phyloP scores from a whole-genome alignment of 2,329 filamentous ascomycete species.

The Zymoseptoria tritici region DNA sequence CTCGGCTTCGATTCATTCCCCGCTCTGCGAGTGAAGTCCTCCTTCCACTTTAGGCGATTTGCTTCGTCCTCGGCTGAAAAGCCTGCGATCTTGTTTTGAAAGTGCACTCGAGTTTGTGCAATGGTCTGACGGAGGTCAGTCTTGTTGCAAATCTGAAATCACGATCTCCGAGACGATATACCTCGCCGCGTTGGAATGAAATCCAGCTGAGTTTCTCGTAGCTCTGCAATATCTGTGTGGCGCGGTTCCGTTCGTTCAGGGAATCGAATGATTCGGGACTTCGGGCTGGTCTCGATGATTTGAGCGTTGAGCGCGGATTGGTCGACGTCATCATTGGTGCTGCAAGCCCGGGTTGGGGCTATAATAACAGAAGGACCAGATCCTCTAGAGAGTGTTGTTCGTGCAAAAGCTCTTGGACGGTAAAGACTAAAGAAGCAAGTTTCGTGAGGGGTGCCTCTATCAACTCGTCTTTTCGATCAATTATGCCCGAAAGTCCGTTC shows the following conservation, averaged over 20 bases:
- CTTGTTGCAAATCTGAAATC: background rate
- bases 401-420: background rate
- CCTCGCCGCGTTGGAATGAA: conserved; percentile 22
- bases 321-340: background rate
- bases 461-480: background rate
- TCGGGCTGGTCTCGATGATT: background rate
- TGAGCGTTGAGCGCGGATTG: background rate
- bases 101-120: conserved; percentile 27
- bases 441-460: background rate
- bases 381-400: background rate
- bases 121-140: conserved; percentile 19
- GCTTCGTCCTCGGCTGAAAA: conserved; percentile 19
- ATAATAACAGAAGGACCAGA: background rate
- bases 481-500: background rate
- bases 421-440: background rate
- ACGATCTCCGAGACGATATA: background rate
- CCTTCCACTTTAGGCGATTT: conserved; percentile 17
- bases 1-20: conserved; percentile 7
- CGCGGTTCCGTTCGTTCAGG: conserved; percentile 17
- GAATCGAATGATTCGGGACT: conserved; percentile 24
- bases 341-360: background rate
- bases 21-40: conserved; percentile 17
- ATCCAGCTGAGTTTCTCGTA: conserved; percentile 28
- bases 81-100: conserved; percentile 25
- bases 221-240: conserved; percentile 24